Evolutionary conservation across 1,139 yeast genomes (phyloP), one percentile per base, ranked within the genome.

Genomic region (Yamadazyma oceani): DNA sequence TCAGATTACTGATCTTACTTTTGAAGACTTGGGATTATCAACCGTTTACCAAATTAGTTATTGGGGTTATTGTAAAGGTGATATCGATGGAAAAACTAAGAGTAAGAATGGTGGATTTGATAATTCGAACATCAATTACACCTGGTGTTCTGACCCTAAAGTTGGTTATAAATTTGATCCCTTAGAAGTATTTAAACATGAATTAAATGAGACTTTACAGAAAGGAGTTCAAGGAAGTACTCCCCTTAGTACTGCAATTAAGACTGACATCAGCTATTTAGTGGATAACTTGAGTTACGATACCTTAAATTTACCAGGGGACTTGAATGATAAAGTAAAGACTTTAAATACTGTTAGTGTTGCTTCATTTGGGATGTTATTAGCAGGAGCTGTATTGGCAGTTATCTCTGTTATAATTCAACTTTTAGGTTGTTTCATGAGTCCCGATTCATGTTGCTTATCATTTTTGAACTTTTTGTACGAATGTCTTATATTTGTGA

Each of bases 61-160:
- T 55, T 84, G 89, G 80, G 90, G 89, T 23, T 85, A 82, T 62
- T 85, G 95, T 59, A 66, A 73, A 49, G 92, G 90, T 17, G 48
- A 52, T 21, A 44, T 50, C 15, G 36, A 42, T n/a, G 34, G 45
- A 1, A 39, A 36, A 15, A 38, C 44, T 14, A 34, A 38, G 17
- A 32, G 32, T 4, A 21, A 40, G 10, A 51, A 49, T 23, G 41
- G 43, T 10, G 41, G 44, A 26, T 50, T 49, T 41, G 64, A 66
- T 44, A 63, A 66, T 41, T 54, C 64, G 16, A 55, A 68, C 41
- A 60, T 73, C 34, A 62, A 62, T 31, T 72, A 71, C 45, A 75
- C 81, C 12, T 76, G 71, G 64, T 85, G 90, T 62, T 73, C 80
- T 5, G 46, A 57, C 14, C 73, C 84, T 15, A 62, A 66, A 44